These are phyloP conservation scores for Vitis amurensis DNA, from an alignment of 164 flowering plant species.

Conservation along the genomic window DNA sequence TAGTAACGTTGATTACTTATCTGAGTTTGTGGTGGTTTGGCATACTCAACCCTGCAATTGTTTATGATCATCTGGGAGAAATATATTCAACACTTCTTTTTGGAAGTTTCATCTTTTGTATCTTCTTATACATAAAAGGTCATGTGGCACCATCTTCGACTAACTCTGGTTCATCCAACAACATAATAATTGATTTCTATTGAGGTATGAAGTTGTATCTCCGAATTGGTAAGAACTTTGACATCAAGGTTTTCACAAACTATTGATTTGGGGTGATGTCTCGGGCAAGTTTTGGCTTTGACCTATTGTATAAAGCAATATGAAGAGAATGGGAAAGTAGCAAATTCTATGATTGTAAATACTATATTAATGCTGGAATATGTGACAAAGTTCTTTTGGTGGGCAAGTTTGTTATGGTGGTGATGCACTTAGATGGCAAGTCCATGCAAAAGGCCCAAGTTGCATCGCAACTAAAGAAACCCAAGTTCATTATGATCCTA, in stretches of 20 bases:
- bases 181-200: conserved; percentile 84
- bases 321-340: conserved; percentile 70
- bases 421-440: too few relatives aligned
- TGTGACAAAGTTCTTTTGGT: conserved; percentile 24
- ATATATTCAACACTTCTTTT: conserved; percentile 86
- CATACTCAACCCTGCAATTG: conserved; percentile 77
- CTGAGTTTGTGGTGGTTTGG: conserved; percentile 95
- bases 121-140: conserved; percentile 89
- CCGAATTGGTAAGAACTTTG: conserved; percentile 92
- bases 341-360: conserved; percentile 94
- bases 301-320: conserved; percentile 97
- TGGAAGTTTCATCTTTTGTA: conserved; percentile 91
- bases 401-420: too few relatives aligned
- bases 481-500: too few relatives aligned
- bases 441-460: too few relatives aligned
- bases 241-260: conserved; percentile 94
- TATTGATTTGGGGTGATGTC: conserved; percentile 99
- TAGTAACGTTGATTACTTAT: conserved; percentile 82
- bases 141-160: conserved; percentile 94
- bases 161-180: conserved; percentile 91
- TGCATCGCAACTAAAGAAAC: conserved; percentile 19
- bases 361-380: conserved; percentile 81
- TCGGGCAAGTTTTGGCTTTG: conserved; percentile 93
- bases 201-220: conserved; percentile 99
- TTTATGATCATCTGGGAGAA: conserved; percentile 96